These are phyloP conservation scores for Mucor sp. DNA, from an alignment of 371 early-diverging fungal species.

Conservation along the genomic window DNA sequence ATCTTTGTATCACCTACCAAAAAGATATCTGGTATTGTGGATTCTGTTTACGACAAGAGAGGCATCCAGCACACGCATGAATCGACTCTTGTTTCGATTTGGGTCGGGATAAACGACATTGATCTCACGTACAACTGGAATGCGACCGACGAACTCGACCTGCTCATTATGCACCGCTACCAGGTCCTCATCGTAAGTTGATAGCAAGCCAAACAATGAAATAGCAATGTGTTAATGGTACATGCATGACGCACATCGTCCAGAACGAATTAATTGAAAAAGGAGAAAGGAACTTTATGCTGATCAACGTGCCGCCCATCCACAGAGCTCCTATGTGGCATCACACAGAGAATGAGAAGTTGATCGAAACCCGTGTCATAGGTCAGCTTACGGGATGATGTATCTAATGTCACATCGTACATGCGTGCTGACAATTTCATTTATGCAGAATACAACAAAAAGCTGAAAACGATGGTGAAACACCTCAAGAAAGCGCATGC, in stretches of 20 bases:
- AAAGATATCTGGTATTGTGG: slow-evolving; percentile 2
- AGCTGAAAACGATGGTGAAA: slow-evolving; percentile 18
- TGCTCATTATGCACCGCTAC: slow-evolving; percentile 26
- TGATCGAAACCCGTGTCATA: slow-evolving; percentile 20
- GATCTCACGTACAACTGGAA: slow-evolving; percentile 31
- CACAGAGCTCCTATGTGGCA: slow-evolving; percentile 38
- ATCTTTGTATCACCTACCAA: slow-evolving; percentile 19
- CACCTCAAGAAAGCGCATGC: slow-evolving; percentile 6
- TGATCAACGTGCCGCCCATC: slow-evolving; percentile 43
- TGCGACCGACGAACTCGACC: slow-evolving; percentile 16
- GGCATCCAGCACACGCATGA: slow-evolving; percentile 5
- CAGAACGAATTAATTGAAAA: slow-evolving; percentile 24
- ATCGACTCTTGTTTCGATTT: slow-evolving; percentile 32
- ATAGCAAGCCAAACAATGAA: not conserved
- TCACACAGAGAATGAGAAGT: not conserved
- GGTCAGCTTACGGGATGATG: slow-evolving; percentile 13
- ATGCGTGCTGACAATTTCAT: not conserved
- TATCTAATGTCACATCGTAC: not conserved
- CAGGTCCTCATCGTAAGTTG: slow-evolving; percentile 22
- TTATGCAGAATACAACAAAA: slow-evolving; percentile 30
- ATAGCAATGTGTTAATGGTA: not conserved
- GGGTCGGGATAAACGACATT: slow-evolving; percentile 49
- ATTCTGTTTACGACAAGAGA: slow-evolving; percentile 1
- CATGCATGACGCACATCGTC: not conserved
- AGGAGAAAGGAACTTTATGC: slow-evolving; percentile 30